phyloP scores from a whole-genome alignment of 2,329 filamentous ascomycete genomes.

The Xylariaceae sp. region DNA sequence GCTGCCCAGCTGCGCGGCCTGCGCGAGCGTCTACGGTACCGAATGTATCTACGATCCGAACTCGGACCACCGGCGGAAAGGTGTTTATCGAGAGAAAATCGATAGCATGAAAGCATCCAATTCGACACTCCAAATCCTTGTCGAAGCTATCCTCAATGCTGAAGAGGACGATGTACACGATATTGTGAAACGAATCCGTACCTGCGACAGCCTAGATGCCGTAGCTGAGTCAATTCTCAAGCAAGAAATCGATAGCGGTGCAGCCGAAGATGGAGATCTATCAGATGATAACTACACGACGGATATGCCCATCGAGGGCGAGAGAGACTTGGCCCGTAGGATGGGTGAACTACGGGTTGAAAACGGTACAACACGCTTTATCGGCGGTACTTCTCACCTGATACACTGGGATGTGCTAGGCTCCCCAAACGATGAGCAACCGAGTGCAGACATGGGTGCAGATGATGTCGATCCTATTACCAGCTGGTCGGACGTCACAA shows the following conservation, averaged over 20 bases:
- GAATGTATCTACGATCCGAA: constrained; percentile 95
- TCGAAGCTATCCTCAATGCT: constrained; percentile 91
- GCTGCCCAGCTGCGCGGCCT: constrained; percentile 91
- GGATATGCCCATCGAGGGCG: constrained; percentile 58
- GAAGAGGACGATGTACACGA: constrained; percentile 83
- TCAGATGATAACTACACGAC: constrained; percentile 49
- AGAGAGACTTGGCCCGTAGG: constrained; percentile 85
- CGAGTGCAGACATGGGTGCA: constrained; percentile 53
- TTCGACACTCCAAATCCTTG: constrained; percentile 87
- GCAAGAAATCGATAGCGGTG: constrained; percentile 45
- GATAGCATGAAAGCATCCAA: constrained; percentile 86
- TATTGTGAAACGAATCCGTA: constrained; percentile 85
- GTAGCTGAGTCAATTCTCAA: constrained; percentile 61
- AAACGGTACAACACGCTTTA: constrained; percentile 86
- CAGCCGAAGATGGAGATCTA: constrained; percentile 48
- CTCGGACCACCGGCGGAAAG: constrained; percentile 93
- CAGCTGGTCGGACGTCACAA: constrained; percentile 87
- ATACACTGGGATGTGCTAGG: constrained; percentile 73
- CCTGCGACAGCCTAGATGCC: constrained; percentile 72
- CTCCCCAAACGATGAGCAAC: constrained; percentile 47
- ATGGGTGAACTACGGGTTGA: constrained; percentile 91
- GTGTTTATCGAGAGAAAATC: constrained; percentile 93
- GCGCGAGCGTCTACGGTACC: constrained; percentile 88
- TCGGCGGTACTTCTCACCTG: constrained; percentile 92
- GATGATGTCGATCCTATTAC: constrained; percentile 72